Evolutionary conservation across 148 eudicot genomes (phyloP).

Genomic region (Fagopyrum esculentum): DNA sequence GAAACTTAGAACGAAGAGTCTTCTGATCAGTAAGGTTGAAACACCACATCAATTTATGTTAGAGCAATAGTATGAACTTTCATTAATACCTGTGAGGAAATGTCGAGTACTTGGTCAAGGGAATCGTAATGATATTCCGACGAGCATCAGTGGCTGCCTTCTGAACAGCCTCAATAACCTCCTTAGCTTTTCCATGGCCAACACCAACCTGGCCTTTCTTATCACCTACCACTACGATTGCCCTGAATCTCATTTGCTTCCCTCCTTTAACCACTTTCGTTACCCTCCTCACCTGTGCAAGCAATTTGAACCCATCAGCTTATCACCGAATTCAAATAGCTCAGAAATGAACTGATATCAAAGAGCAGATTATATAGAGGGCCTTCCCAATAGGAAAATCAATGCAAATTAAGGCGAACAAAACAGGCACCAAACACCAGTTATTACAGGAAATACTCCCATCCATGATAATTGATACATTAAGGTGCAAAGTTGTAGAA

Average conservation of each 20-base stretch:
- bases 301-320: constrained; percentile 10
- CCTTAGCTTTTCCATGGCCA: constrained; percentile 88
- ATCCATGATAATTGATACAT: not conserved
- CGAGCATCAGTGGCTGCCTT: constrained; percentile 81
- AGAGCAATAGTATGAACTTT: not conserved
- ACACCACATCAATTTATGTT: not conserved
- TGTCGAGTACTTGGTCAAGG: constrained; percentile 77
- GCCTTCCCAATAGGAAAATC: not conserved
- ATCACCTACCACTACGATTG: constrained; percentile 85
- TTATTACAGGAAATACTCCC: not conserved
- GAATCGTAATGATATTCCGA: constrained; percentile 59
- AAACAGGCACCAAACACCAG: not conserved
- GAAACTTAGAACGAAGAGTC: not conserved
- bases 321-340: not conserved
- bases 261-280: constrained; percentile 97
- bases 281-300: constrained; percentile 78
- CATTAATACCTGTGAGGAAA: constrained; percentile 77
- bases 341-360: not conserved
- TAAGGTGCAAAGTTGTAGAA: not conserved
- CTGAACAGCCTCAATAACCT: constrained; percentile 66
- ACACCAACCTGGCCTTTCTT: constrained; percentile 88
- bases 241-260: constrained; percentile 82
- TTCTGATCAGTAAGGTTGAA: not conserved
- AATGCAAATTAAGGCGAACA: not conserved
- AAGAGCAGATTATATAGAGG: not conserved